Base-by-base conservation (phyloP, 176 grass and related monocot species). In the Zizania latifolia region DNA sequence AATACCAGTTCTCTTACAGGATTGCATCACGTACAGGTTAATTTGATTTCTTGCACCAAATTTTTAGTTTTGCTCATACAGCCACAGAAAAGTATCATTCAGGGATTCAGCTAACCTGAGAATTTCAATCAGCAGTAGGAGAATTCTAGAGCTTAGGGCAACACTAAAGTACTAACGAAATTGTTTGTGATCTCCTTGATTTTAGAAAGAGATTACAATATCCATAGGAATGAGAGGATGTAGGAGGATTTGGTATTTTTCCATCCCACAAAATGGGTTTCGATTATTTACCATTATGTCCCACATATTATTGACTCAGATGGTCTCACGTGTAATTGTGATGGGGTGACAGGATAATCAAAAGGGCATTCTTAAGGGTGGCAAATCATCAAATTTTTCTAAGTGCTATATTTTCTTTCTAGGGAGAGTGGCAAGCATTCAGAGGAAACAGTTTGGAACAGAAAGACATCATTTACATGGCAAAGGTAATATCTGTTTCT, bases 351-450 rank as follows among this genome's bases (percentile, higher is more conserved):
- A 19, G 5, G 5, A 1, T 15, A 48, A 48, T 48, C 44, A 17
- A 5, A 48, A 48, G 44, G 8, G 23, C n/a, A n/a, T n/a, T 17
- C n/a, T 46, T 12, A 41, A 7, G 46, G 72, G n/a, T 54, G n/a
- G n/a, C n/a, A n/a, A n/a, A n/a, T n/a, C n/a, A n/a, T n/a, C n/a
- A n/a, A n/a, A 39, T 4, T 1, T 31, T 24, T 67, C 26, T 70
- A 32, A 79, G 8, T 29, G 55, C 29, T 43, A 38, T 69, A 50
- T 10, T 67, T 3, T 73, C n/a, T 79, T 43, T 86, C 45, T 72
- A 99, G 95, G 91, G 59, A 35, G 71, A 70, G n/a, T 94, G 86
- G 86, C 80, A 88, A 76, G 89, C 91, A 67, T 94, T 90, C 71
- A 92, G 34, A 66, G 84, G 95, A 65, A 65, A 28, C 35, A 87